These are phyloP conservation scores for Colletotrichum liriopes DNA, from an alignment of 2,329 filamentous ascomycete genomes.

Conservation along the genomic window DNA sequence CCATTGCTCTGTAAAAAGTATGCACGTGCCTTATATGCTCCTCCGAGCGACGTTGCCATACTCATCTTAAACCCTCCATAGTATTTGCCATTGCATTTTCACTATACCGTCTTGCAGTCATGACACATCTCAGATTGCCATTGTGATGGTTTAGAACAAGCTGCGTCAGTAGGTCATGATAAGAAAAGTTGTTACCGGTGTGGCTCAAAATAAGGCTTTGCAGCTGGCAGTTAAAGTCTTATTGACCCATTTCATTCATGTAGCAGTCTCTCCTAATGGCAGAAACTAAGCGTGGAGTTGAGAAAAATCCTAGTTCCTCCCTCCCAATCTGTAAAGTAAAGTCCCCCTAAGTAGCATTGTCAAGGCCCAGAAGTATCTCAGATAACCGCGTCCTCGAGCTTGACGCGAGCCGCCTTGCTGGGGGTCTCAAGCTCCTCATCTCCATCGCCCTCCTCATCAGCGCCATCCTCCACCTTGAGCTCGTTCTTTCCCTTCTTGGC, in stretches of 20 bases:
- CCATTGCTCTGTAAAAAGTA: not conserved
- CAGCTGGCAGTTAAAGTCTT: not conserved
- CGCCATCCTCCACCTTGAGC: constrained; percentile 45
- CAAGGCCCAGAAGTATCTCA: not conserved
- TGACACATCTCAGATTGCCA: not conserved
- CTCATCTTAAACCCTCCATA: no score
- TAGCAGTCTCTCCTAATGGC: not conserved
- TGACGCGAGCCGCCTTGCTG: constrained; percentile 25
- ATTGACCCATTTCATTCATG: not conserved
- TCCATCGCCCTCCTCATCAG: constrained; percentile 28
- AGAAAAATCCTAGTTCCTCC: not conserved
- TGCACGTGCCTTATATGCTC: not conserved
- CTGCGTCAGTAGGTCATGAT: not conserved
- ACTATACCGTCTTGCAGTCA: not conserved
- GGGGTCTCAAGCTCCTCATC: constrained; percentile 9
- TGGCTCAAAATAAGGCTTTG: not conserved
- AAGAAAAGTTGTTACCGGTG: no score
- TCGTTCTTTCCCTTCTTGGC: constrained; percentile 44
- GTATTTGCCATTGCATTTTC: not conserved
- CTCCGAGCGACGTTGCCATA: not conserved
- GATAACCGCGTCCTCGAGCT: not conserved
- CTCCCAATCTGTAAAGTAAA: no score
- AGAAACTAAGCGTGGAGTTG: no score
- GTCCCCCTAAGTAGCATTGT: no score
- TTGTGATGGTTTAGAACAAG: no score